Evolutionary conservation across 306 rosid species (phyloP), one percentile per base, ranked within the genome.

Genomic region (Trifolium dubium): DNA sequence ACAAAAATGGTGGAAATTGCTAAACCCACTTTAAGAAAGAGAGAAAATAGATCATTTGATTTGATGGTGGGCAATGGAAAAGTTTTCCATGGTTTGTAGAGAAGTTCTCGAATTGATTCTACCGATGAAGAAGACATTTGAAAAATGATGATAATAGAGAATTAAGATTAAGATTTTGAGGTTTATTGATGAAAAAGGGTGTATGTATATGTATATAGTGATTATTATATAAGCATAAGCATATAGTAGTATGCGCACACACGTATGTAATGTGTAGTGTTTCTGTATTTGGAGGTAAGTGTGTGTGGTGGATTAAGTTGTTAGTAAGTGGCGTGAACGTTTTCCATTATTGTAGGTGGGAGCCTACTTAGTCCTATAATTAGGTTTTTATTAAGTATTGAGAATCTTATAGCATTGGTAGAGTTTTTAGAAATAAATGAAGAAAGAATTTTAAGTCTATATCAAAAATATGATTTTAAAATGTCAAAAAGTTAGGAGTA

Each of bases 1-100:
- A 83, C 47, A 19, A 79, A 59, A 35, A 85, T 10, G 9, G 79
- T 66, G 55, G 68, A 84, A 35, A 86, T 11, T 1, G 62, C 51
- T 1, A 84, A 55, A 60, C 73, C 80, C 1, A 66, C 30, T 81
- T 83, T 83, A 75, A 81, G 66, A 67, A 80, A 70, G 18, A 78
- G 59, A 17, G 67, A 66, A 17, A 76, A 19, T 10, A 50, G 35
- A 19, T 83, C 63, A 0, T 7, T n/a, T 12, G 73, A 50, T 79
- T 71, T 81, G 64, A 75, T 75, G 28, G 34, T 60, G 31, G 81
- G 80, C 28, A 67, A 32, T 19, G 69, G 35, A 10, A 84, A 31
- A 49, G 43, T 67, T 64, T 77, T 84, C 88, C 83, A 77, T 71
- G 73, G 65, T 12, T 79, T 77, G 28, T 55, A 58, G 72, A 84